phyloP scores from a whole-genome alignment of 2,329 filamentous ascomycete species.

The Zalaria sp. region DNA sequence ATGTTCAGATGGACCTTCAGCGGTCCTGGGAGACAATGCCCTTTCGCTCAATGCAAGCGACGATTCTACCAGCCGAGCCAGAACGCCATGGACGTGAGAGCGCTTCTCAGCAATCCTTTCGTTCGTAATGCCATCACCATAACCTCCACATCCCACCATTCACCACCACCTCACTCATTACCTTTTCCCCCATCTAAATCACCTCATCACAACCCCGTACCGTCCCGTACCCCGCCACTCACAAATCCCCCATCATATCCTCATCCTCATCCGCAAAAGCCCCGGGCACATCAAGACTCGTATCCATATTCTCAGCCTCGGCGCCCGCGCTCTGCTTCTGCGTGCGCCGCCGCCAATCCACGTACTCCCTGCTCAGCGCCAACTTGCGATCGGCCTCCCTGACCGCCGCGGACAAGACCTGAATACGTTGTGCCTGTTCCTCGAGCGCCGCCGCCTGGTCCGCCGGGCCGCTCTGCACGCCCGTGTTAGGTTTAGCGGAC shows the following conservation, averaged over 20 bases:
- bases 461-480: conserved; percentile 11
- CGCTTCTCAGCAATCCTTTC: no score
- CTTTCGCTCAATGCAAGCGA: no score
- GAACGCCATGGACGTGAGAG: no score
- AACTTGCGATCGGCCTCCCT: conserved; percentile 41
- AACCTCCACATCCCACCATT: no score
- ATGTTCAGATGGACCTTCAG: no score
- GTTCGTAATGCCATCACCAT: no score
- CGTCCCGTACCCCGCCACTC: background rate
- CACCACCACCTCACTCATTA: no score
- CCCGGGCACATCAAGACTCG: conserved; percentile 15
- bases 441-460: conserved; percentile 26
- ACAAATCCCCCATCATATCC: conserved; percentile 17
- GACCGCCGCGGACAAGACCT: conserved; percentile 35
- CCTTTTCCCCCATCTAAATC: no score
- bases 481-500: conserved; percentile 7
- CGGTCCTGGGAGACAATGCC: no score
- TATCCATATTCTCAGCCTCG: conserved; percentile 20
- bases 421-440: conserved; percentile 35
- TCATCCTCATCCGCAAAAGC: conserved; percentile 7
- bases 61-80: no score
- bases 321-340: conserved; percentile 21
- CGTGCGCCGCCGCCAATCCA: conserved; percentile 37
- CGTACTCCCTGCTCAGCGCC: conserved; percentile 44
- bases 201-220: no score